Base-by-base conservation (phyloP, 352 stramenopile species). In the Nothophytophthora sp. region DNA sequence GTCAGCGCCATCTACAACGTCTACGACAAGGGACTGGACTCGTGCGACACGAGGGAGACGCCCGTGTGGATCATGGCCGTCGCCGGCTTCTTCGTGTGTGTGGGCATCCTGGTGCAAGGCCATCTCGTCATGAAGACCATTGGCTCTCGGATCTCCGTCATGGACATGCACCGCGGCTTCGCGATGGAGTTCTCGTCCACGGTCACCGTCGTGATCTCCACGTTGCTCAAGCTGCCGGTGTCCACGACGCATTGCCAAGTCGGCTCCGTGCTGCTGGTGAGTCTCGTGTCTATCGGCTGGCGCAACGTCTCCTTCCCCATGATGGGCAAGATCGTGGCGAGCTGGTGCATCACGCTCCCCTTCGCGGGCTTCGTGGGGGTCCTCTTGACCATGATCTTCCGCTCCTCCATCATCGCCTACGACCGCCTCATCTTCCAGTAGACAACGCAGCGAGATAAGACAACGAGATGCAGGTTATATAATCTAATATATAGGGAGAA, bases 51-150 rank as follows among this genome's bases (percentile, higher is more conserved):
- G 22, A 32, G 35, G 0, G 45, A 61, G 37, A 53, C 34, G 7
- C 50, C 43, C 18, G 81, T 77, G 55, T 95, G 82, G 81, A 69
- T 89, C 50, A 68, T 94, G 37, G 45, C 64, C 0, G 36, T 81
- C 20, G 82, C 72, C 28, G 77, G 72, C 25, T 7, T 61, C 20
- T 76, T 68, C n/a, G 55, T 76, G 10, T 70, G 86, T 29, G 33
- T 87, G 20, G 51, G 71, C n/a, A 76, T 81, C 27, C 70, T 57
- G 6, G 49, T 73, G 23, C 50, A 76, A 34, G 81, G 85, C 7
- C 83, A 90, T 63, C 84, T 74, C 50, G 75, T 96, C 13, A 89
- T 92, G 55, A 63, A 73, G 23, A 78, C 68, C 9, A 69, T 85
- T 20, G 70, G 67, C 35, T 54, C 65, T 19, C 59, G 75, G 54